Evolutionary conservation across 164 flowering plant genomes (phyloP), one percentile per base, ranked within the genome.

Genomic region (Buxus sempervirens): DNA sequence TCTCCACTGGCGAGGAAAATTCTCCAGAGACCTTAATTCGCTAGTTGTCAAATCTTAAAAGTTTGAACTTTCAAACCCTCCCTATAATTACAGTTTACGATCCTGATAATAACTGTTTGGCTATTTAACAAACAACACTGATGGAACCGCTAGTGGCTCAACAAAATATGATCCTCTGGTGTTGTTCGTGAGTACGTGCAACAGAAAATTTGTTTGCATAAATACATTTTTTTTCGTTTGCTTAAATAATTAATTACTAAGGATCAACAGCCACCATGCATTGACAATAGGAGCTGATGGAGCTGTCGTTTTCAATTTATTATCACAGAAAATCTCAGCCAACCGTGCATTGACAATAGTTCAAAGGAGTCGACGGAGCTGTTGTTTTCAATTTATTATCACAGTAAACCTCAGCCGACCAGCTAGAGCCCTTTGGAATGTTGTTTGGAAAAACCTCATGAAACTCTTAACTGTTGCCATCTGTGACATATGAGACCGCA

Each of bases 361-460:
- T n/a, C n/a, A n/a, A n/a, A n/a, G n/a, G n/a, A n/a, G n/a, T n/a
- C n/a, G n/a, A n/a, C n/a, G n/a, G n/a, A n/a, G n/a, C n/a, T n/a
- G n/a, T n/a, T n/a, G n/a, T n/a, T n/a, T n/a, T n/a, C 58, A 67
- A 58, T 5, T 54, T 49, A 59, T 22, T 7, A 62, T 26, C 20
- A 36, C 28, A 66, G 45, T 42, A 65, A 36, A 27, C 28, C 65
- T 73, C 41, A 53, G 48, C 54, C 38, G 24, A 36, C 68, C 68
- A 68, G 63, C 68, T 41, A 53, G 23, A 62, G 19, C 9, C 64
- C 41, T 60, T 66, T 41, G 71, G 59, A 63, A 63, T 45, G 51
- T 61, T 61, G 54, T n/a, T 59, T 56, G 53, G 56, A 65, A 20
- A 38, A 18, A 51, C 38, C 38, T 32, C 3, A 32, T 32, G 38